These are phyloP conservation scores for Phytopythium oedochilum DNA, from an alignment of 352 stramenopile species.

Conservation along the genomic window DNA sequence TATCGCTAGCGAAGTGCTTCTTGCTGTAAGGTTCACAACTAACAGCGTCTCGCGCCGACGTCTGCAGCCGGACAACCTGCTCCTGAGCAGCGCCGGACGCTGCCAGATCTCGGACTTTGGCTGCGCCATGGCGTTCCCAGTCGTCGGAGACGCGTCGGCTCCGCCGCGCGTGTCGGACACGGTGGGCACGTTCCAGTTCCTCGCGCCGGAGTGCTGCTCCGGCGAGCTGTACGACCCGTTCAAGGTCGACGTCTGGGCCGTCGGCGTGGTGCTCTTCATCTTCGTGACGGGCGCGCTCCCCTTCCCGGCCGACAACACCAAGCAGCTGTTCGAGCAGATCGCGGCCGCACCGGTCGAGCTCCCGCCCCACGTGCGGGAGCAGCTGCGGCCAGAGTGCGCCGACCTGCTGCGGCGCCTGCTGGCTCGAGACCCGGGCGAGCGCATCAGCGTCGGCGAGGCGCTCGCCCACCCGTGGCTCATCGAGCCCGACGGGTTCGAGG, in stretches of 20 bases:
- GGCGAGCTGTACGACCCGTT: conserved; percentile 83
- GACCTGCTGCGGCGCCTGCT: conserved; percentile 55
- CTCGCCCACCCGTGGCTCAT: conserved; percentile 61
- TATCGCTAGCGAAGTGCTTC: no score
- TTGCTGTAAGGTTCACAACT: no score
- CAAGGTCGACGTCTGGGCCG: conserved; percentile 81
- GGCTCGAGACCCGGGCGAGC: conserved; percentile 35
- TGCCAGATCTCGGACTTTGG: conserved; percentile 89
- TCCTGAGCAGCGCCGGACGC: conserved; percentile 71
- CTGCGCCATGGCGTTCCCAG: conserved; percentile 48
- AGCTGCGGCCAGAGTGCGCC: conserved; percentile 22
- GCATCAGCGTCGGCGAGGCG: conserved; percentile 48
- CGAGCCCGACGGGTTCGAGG: conserved; percentile 21
- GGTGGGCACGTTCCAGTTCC: conserved; percentile 88
- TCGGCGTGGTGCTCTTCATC: conserved; percentile 81
- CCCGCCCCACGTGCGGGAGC: conserved; percentile 18
- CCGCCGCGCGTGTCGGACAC: conserved; percentile 51
- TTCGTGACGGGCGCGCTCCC: conserved; percentile 83
- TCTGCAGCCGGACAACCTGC: conserved; percentile 85
- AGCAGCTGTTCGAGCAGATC: conserved; percentile 83
- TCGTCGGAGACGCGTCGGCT: neutral
- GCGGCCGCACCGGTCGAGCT: conserved; percentile 32
- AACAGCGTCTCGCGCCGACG: no score
- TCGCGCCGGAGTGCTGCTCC: conserved; percentile 84
- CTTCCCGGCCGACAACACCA: conserved; percentile 65